phyloP scores from a whole-genome alignment of 1,284 basidiomycete genomes.

The Naganishia liquefaciens region DNA sequence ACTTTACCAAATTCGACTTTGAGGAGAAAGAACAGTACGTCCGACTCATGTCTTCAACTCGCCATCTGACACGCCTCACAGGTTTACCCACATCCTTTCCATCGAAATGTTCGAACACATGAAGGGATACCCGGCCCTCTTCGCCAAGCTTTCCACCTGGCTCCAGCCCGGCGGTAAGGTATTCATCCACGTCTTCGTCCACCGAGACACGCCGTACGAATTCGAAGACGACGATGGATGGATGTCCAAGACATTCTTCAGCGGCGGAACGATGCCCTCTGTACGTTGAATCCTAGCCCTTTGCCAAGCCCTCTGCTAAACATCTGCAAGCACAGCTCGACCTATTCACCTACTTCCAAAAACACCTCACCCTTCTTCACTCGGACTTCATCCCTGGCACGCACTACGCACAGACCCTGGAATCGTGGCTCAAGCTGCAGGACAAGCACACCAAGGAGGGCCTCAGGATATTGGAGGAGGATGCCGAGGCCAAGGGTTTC shows the following conservation, averaged over 20 bases:
- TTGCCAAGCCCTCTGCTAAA: background rate
- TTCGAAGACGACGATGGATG: conserved; percentile 72
- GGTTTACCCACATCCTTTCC: conserved; percentile 72
- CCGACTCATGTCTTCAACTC: background rate
- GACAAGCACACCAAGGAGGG: conserved; percentile 61
- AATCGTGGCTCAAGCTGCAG: conserved; percentile 69
- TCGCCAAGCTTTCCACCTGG: conserved; percentile 70
- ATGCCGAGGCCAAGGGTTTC: conserved; percentile 59
- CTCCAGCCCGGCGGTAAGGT: conserved; percentile 59
- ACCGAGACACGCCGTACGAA: conserved; percentile 67
- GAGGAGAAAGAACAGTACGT: conserved; percentile 58
- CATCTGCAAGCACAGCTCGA: conserved; percentile 63
- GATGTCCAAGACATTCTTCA: conserved; percentile 75
- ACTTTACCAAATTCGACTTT: conserved; percentile 70
- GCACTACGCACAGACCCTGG: conserved; percentile 68
- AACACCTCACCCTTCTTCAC: conserved; percentile 62
- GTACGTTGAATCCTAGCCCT: conserved; percentile 12
- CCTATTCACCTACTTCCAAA: conserved; percentile 70
- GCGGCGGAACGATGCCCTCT: conserved; percentile 57
- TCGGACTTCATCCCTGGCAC: conserved; percentile 68
- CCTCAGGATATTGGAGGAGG: conserved; percentile 60
- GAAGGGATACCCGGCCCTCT: conserved; percentile 71
- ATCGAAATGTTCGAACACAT: conserved; percentile 86
- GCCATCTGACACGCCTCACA: conserved; percentile 41
- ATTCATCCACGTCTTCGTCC: conserved; percentile 77